These are phyloP conservation scores for Chlamydomonas reinhardtii DNA, from an alignment of 163 green algal genomes.

Conservation along the genomic window DNA sequence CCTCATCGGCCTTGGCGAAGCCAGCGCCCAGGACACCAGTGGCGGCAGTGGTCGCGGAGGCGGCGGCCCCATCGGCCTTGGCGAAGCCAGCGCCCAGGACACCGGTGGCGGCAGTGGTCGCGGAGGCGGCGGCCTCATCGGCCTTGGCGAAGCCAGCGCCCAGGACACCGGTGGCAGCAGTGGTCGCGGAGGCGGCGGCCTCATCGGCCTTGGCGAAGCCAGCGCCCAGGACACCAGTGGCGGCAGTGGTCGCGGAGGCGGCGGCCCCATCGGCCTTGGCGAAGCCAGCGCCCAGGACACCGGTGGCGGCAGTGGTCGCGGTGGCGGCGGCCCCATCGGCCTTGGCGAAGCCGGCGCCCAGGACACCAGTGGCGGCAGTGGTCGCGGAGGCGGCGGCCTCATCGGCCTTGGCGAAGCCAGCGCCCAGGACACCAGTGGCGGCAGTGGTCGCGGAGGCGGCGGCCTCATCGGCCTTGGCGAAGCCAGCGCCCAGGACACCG, in stretches of 20 bases:
- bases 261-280: neutral
- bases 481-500: no score
- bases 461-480: neutral
- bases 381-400: no score
- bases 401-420: no score
- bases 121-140: neutral
- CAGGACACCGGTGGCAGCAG: no score
- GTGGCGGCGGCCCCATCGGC: no score
- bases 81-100: no score
- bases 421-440: no score
- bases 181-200: no score
- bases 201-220: neutral
- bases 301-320: neutral
- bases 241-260: neutral
- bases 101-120: neutral
- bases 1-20: neutral
- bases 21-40: no score
- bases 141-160: neutral
- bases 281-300: no score
- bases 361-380: no score
- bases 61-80: neutral
- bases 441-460: neutral
- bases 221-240: no score
- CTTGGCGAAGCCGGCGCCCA: neutral
- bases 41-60: neutral